phyloP scores from a whole-genome alignment of 768 basidiomycete species.

The Mycena olivaceomarginata region DNA sequence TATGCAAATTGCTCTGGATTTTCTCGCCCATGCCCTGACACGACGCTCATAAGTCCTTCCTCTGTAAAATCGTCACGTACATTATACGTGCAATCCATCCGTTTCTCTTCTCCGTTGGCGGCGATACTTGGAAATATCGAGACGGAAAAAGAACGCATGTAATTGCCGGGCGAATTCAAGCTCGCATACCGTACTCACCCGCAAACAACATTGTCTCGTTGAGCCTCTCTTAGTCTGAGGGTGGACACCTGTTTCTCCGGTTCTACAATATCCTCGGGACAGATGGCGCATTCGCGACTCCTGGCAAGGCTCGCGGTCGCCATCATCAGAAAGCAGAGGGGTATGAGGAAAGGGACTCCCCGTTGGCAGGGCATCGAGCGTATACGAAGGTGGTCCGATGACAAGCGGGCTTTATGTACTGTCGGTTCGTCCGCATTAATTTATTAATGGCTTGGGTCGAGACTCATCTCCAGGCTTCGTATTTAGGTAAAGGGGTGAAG shows the following conservation, averaged over 20 bases:
- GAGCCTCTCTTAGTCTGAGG: not conserved
- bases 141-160: not conserved
- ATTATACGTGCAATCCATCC: constrained; percentile 11
- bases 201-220: constrained; percentile 4
- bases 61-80: not conserved
- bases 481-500: too few species aligned
- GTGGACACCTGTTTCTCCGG: not conserved
- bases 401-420: not conserved
- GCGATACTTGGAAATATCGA: not conserved
- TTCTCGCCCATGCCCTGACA: not conserved
- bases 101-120: not conserved
- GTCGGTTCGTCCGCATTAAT: too few species aligned
- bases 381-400: not conserved
- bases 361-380: not conserved
- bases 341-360: not conserved
- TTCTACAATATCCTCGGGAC: not conserved
- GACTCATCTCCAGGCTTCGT: too few species aligned
- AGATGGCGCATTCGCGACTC: constrained; percentile 1
- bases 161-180: not conserved
- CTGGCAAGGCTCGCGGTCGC: not conserved
- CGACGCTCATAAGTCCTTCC: not conserved
- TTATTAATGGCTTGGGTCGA: too few species aligned
- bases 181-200: constrained; percentile 1
- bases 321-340: not conserved
- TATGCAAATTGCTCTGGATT: not conserved